Evolutionary conservation across 495 filamentous ascomycete genomes (phyloP), one percentile per base, ranked within the genome.

Genomic region (Penicillium macrosclerotiorum): DNA sequence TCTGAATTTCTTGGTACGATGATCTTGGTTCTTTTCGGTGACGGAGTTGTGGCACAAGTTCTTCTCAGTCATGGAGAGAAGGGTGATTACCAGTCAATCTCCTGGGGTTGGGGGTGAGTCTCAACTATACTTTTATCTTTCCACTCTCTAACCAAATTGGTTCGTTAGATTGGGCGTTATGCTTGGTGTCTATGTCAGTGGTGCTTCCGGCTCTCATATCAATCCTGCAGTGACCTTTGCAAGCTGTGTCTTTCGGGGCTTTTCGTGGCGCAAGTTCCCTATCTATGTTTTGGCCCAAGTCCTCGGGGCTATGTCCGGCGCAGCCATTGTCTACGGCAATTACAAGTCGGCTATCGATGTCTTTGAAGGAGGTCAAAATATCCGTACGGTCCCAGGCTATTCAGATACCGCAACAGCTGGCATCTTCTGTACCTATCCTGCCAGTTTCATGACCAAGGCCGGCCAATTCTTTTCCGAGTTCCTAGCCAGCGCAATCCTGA

Each of bases 351-450:
- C 72, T 13, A 73, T 85, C 49, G 66, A 82, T 30, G 52, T 58
- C 35, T 81, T 68, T 51, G 81, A 83, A 56, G 82, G 79, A 0
- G 74, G 75, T 2, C 26, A 66, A 4, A 54, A 67, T 35, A 70
- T 79, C 47, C 64, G 81, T 9, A 83, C 80, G 0, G 80, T 85
- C 1, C 77, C 80, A 1, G 73, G 72, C 2, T 77, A 74, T 45
- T 75, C 73, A 12, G 34, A 57, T 0, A 84, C 72, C 9, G 78
- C 82, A 12, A 82, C 81, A 2, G 82, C 75, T 1, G 79, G 77
- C 2, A 81, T 86, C 33, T 85, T 86, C 58, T 81, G 77, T 66
- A 84, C 83, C 2, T 86, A 85, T 45, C 80, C 79, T 3, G 76
- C 77, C 19, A 62, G 69, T 2, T 86, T 85, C 59, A 65, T 85